Percentiles rank a stretch among this genome's conserved stretches.
These are phyloP conservation scores for Chaetoscypha palmicola DNA, from an alignment of 2,329 filamentous ascomycete species.

Conservation along the genomic window DNA sequence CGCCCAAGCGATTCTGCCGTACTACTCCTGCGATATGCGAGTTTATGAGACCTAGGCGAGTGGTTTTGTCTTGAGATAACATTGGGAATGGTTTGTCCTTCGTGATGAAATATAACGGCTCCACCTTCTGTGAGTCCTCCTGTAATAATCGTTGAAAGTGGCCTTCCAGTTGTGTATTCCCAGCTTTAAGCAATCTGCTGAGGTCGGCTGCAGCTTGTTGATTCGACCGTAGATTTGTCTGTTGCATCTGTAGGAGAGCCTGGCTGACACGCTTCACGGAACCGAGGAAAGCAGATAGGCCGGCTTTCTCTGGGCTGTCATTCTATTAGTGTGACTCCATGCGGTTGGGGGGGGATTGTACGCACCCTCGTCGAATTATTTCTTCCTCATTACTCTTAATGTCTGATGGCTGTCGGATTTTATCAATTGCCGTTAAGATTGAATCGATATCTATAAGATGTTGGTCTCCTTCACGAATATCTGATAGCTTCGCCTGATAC, in stretches of 20 bases:
- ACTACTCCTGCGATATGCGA: constrained; percentile 62
- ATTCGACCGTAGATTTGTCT: constrained; percentile 87
- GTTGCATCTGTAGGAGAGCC: constrained; percentile 75
- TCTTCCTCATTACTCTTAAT: constrained; percentile 87
- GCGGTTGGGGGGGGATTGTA: constrained; percentile 5
- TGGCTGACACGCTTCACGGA: constrained; percentile 85
- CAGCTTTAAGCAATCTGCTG: constrained; percentile 67
- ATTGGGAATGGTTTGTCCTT: constrained; percentile 82
- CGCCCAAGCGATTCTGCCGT: constrained; percentile 43
- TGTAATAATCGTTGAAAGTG: constrained; percentile 73
- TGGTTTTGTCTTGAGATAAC: constrained; percentile 67
- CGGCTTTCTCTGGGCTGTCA: constrained; percentile 66
- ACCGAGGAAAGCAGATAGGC: constrained; percentile 75
- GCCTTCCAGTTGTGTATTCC: constrained; percentile 75
- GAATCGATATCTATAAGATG: constrained; percentile 65
- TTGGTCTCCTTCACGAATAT: constrained; percentile 11
- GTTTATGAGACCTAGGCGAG: constrained; percentile 73
- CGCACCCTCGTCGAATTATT: constrained; percentile 73
- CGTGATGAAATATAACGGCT: constrained; percentile 87
- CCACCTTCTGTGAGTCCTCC: constrained; percentile 73
- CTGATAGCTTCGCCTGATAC: constrained; percentile 27
- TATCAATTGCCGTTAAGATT: constrained; percentile 79
- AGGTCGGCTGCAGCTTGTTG: constrained; percentile 82
- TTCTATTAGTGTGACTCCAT: constrained; percentile 17
- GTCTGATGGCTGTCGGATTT: constrained; percentile 82